Percentiles rank a stretch among this genome's conserved stretches.
phyloP scores from a whole-genome alignment of 1,284 basidiomycete species.

The Cronartium quercuum region DNA sequence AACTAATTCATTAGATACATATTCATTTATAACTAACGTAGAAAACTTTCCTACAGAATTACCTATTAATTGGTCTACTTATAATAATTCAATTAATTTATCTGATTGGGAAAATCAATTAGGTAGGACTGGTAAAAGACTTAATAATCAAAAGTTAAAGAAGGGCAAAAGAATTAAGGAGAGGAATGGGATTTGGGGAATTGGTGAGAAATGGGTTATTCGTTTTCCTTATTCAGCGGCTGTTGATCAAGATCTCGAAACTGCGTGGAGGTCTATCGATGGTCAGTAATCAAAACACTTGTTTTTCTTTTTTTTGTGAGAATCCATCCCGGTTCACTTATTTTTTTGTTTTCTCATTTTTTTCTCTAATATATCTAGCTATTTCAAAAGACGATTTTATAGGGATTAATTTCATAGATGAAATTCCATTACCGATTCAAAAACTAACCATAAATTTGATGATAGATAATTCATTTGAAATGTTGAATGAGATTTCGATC shows the following conservation, averaged over 20 bases:
- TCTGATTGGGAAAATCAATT: conserved; percentile 14
- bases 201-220: conserved; percentile 41
- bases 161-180: conserved; percentile 1
- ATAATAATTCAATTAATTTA: neutral
- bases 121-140: conserved; percentile 41
- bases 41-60: conserved; percentile 41
- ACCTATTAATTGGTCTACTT: conserved; percentile 41
- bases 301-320: neutral
- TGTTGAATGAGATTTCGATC: neutral
- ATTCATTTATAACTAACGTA: conserved; percentile 44
- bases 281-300: conserved; percentile 39
- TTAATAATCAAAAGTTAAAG: conserved; percentile 27
- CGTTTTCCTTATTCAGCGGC: conserved; percentile 42
- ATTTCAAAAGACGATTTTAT: conserved; percentile 44
- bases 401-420: conserved; percentile 42
- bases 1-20: conserved; percentile 17
- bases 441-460: neutral
- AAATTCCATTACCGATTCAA: neutral
- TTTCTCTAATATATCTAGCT: conserved; percentile 30
- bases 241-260: conserved; percentile 42
- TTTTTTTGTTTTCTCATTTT: neutral
- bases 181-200: conserved; percentile 39
- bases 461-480: neutral
- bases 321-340: neutral
- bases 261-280: conserved; percentile 43